Evolutionary conservation across 306 rosid genomes (phyloP).

Genomic region (Albizia julibrissin): DNA sequence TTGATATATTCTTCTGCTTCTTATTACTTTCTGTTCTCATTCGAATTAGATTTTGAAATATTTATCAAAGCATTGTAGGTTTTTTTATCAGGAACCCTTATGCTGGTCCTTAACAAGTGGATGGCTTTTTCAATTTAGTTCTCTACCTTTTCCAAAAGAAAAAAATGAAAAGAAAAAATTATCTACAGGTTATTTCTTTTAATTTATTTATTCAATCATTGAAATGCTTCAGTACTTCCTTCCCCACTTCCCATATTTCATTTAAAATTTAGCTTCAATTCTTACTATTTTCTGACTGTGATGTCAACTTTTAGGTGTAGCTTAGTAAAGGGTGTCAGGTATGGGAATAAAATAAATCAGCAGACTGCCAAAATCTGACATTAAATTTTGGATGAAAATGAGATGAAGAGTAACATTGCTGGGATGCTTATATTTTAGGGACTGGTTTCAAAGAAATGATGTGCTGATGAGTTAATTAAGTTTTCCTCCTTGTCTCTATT

Average conservation of each 20-base stretch:
- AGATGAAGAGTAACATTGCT: neutral
- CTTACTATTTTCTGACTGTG: neutral
- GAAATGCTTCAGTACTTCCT: neutral
- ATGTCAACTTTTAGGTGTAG: too few species aligned
- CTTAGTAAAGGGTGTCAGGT: neutral
- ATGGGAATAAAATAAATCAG: neutral
- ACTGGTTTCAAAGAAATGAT: neutral
- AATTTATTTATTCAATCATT: neutral
- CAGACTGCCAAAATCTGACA: neutral
- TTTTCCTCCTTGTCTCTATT: slow-evolving; percentile 9
- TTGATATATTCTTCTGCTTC: neutral
- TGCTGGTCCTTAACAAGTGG: neutral
- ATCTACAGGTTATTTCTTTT: neutral
- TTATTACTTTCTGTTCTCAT: neutral
- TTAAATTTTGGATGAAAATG: neutral
- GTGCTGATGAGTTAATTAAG: neutral
- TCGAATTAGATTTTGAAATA: neutral
- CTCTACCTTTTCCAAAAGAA: neutral
- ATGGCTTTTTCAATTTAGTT: neutral
- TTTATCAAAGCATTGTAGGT: neutral
- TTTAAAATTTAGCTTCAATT: neutral
- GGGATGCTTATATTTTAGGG: neutral
- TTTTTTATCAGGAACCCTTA: neutral
- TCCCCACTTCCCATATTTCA: neutral
- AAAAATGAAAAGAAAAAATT: too few species aligned